Conservation (phyloP, 2,329 filamentous ascomycete species). For the Cladosporium colombiae region DNA sequence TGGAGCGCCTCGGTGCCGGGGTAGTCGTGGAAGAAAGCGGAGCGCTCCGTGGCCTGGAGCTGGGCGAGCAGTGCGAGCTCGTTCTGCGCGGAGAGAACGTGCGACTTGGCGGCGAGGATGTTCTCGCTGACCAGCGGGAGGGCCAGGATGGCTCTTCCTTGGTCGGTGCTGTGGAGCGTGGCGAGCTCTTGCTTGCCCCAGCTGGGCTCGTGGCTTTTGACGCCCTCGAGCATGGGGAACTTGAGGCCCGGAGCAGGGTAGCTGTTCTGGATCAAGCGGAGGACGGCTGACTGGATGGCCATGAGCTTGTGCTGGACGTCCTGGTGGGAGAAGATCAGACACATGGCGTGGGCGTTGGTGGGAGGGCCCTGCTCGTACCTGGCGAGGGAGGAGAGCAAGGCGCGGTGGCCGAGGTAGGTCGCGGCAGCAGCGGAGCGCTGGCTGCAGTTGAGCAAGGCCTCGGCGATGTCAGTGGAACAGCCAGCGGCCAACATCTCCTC, state of each 20-base stretch:
- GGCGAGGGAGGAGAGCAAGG: neutral
- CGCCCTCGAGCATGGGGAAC: constrained; percentile 2
- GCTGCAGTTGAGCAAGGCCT: neutral
- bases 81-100: neutral
- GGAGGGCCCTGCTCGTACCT: neutral
- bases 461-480: neutral
- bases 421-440: neutral
- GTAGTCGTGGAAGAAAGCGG: constrained; percentile 1
- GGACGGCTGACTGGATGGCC: neutral
- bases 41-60: neutral
- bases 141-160: neutral
- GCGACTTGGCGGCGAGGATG: constrained; percentile 4
- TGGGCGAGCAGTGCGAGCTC: neutral
- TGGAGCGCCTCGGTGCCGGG: constrained; percentile 2
- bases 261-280: neutral
- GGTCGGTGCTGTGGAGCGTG: neutral
- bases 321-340: neutral
- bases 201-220: neutral
- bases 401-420: neutral
- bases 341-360: neutral
- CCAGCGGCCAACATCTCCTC: neutral
- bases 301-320: neutral
- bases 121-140: neutral
- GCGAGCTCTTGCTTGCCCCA: constrained; percentile 6
- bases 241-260: neutral